A percentile compares a stretch with the other conserved stretches of the same genome.
These are phyloP conservation scores for Kurtzmaniella natalensis DNA, from an alignment of 1,139 yeast genomes.

Conservation along the genomic window DNA sequence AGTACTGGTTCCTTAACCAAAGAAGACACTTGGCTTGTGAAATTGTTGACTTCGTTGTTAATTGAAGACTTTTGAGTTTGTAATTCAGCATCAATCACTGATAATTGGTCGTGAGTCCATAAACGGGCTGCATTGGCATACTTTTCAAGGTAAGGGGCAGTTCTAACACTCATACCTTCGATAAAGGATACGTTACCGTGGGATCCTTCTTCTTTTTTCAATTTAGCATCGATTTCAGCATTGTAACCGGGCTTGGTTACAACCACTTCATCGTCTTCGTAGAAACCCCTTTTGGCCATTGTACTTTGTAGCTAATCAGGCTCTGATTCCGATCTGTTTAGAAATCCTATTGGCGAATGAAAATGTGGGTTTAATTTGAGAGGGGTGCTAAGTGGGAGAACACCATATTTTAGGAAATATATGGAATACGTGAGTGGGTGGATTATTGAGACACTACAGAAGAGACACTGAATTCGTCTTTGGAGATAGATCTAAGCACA, in stretches of 20 bases:
- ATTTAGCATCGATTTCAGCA: conserved; percentile 28
- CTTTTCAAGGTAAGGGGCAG: conserved; percentile 43
- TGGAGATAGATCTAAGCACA: too few species aligned
- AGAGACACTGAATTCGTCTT: too few species aligned
- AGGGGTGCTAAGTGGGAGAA: too few species aligned
- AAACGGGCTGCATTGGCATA: conserved; percentile 36
- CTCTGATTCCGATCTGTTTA: too few species aligned
- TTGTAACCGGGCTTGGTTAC: conserved; percentile 47
- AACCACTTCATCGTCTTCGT: conserved; percentile 47
- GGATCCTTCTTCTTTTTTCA: conserved; percentile 34
- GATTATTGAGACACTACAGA: too few species aligned
- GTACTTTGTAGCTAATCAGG: background rate
- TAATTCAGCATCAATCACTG: conserved; percentile 37
- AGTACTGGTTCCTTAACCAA: conserved; percentile 43
- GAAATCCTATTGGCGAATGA: too few species aligned
- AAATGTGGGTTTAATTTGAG: too few species aligned
- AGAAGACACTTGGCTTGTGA: conserved; percentile 21
- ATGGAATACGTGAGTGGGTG: too few species aligned
- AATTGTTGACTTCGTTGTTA: conserved; percentile 31
- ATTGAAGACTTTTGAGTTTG: conserved; percentile 43
- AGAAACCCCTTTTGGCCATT: conserved; percentile 38
- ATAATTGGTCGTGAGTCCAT: conserved; percentile 32
- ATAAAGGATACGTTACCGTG: conserved; percentile 41
- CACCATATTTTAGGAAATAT: too few species aligned
- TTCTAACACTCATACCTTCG: conserved; percentile 51